A percentile compares a stretch with the other conserved stretches of the same genome.
Evolutionary conservation across 1,284 basidiomycete species (phyloP).

Genomic region (Ustilago cynodontis): DNA sequence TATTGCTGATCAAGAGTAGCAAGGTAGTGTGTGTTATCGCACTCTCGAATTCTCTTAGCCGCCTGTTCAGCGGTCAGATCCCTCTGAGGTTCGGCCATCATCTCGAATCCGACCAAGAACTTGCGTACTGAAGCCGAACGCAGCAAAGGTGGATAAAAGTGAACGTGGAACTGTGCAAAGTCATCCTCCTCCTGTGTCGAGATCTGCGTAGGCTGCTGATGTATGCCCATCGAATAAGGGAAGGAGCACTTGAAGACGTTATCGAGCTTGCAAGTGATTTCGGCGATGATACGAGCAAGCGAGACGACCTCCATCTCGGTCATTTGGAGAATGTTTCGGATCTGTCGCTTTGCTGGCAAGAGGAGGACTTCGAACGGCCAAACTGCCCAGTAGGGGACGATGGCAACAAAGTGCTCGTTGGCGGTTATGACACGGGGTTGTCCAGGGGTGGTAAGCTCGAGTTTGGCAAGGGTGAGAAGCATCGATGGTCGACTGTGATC

Average conservation of each 20-base stretch:
- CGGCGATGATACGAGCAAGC: slow-evolving; percentile 72
- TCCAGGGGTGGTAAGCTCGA: slow-evolving; percentile 76
- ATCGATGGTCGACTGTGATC: slow-evolving; percentile 78
- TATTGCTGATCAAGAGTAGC: slow-evolving; percentile 29
- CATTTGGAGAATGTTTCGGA: slow-evolving; percentile 57
- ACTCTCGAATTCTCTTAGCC: slow-evolving; percentile 76
- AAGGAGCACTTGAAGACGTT: slow-evolving; percentile 77
- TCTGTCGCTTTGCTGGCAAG: slow-evolving; percentile 53
- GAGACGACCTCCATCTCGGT: slow-evolving; percentile 38
- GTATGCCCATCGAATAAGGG: slow-evolving; percentile 94
- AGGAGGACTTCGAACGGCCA: slow-evolving; percentile 91
- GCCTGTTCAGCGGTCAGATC: slow-evolving; percentile 93
- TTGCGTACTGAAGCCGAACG: slow-evolving; percentile 86
- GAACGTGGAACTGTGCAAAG: slow-evolving; percentile 84
- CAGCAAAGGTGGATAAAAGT: slow-evolving; percentile 88
- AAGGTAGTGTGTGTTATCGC: slow-evolving; percentile 53
- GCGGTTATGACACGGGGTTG: slow-evolving; percentile 76
- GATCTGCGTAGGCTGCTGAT: slow-evolving; percentile 78
- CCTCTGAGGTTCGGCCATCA: slow-evolving; percentile 90
- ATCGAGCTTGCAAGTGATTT: slow-evolving; percentile 64
- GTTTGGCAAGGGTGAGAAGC: slow-evolving; percentile 84
- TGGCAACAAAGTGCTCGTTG: slow-evolving; percentile 84
- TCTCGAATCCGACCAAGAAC: slow-evolving; percentile 92
- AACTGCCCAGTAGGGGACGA: slow-evolving; percentile 95
- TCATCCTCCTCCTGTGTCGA: slow-evolving; percentile 68